Conservation (phyloP, 768 basidiomycete species). For the Hericium coralloides region DNA sequence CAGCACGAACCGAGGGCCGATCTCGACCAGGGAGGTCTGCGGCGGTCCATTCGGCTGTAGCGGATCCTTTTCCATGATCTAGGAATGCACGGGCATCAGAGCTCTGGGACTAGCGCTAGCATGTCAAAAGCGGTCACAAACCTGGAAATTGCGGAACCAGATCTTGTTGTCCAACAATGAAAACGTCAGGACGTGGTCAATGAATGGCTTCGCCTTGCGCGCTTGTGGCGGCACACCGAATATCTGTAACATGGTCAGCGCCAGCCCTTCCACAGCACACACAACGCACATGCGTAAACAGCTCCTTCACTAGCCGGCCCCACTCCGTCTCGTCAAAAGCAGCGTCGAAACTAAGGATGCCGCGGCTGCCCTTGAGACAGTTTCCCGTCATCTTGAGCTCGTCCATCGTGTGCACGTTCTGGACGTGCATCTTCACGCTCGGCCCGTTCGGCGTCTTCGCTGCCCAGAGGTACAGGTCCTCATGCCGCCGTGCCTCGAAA, state of each 20-base stretch:
- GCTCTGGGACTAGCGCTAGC: background rate
- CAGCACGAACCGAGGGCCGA: slow-evolving; percentile 94
- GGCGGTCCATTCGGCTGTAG: slow-evolving; percentile 78
- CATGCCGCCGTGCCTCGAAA: slow-evolving; percentile 93
- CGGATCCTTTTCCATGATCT: slow-evolving; percentile 95
- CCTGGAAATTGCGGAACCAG: slow-evolving; percentile 99
- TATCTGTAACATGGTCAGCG: slow-evolving; percentile 42
- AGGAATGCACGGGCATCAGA: background rate
- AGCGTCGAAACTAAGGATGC: slow-evolving; percentile 86
- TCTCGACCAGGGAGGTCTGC: slow-evolving; percentile 86
- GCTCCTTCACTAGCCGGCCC: slow-evolving; percentile 82
- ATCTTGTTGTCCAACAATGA: slow-evolving; percentile 93
- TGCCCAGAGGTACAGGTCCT: slow-evolving; percentile 95
- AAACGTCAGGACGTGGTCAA: slow-evolving; percentile 96
- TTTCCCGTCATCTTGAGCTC: slow-evolving; percentile 99
- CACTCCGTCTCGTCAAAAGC: slow-evolving; percentile 85
- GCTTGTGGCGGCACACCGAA: slow-evolving; percentile 93
- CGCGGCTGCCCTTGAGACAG: slow-evolving; percentile 91
- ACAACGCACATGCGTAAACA: slow-evolving; percentile 78
- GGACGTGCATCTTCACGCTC: slow-evolving; percentile 94
- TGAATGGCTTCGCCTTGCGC: slow-evolving; percentile 89
- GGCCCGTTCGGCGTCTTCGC: slow-evolving; percentile 97
- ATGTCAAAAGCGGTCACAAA: slow-evolving; percentile 24
- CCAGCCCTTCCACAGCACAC: background rate
- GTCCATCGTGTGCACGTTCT: slow-evolving; percentile 99